These are phyloP conservation scores for Neonothopanus nambi DNA, from an alignment of 1,284 basidiomycete genomes.

Conservation along the genomic window DNA sequence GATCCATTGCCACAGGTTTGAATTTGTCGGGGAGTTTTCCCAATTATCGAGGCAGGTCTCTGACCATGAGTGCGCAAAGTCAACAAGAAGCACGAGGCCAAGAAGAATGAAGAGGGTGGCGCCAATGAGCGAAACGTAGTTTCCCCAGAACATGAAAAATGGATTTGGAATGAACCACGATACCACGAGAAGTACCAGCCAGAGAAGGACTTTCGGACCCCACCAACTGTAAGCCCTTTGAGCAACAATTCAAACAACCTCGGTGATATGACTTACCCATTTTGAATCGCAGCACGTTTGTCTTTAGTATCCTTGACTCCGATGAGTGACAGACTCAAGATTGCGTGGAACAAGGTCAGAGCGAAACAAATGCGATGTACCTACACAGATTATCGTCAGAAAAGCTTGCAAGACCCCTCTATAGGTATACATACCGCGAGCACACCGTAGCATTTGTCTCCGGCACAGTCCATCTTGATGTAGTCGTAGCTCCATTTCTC, in stretches of 20 bases:
- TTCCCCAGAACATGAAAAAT: constrained; percentile 97
- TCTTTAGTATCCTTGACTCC: constrained; percentile 89
- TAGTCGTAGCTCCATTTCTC: constrained; percentile 95
- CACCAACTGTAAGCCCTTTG: constrained; percentile 74
- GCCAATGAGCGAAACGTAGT: constrained; percentile 89
- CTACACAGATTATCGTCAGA: constrained; percentile 37
- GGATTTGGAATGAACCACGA: constrained; percentile 94
- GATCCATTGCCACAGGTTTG: constrained; percentile 95
- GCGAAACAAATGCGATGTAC: constrained; percentile 98
- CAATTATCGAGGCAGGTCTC: constrained; percentile 96
- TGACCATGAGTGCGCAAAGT: constrained; percentile 98
- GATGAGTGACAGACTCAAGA: constrained; percentile 79
- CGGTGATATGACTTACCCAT: constrained; percentile 69
- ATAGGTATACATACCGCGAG: constrained; percentile 70
- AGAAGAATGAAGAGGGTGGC: constrained; percentile 95
- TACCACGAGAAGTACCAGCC: constrained; percentile 75
- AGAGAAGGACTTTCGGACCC: constrained; percentile 93
- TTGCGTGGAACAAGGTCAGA: constrained; percentile 84
- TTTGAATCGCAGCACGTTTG: constrained; percentile 93
- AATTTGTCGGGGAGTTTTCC: constrained; percentile 75
- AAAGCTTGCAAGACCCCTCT: background rate
- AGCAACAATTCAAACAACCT: background rate
- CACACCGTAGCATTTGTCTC: constrained; percentile 94
- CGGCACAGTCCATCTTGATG: constrained; percentile 96
- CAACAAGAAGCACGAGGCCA: constrained; percentile 95